Evolutionary conservation across 1,284 basidiomycete genomes (phyloP).

Genomic region (Sutorius eximius): DNA sequence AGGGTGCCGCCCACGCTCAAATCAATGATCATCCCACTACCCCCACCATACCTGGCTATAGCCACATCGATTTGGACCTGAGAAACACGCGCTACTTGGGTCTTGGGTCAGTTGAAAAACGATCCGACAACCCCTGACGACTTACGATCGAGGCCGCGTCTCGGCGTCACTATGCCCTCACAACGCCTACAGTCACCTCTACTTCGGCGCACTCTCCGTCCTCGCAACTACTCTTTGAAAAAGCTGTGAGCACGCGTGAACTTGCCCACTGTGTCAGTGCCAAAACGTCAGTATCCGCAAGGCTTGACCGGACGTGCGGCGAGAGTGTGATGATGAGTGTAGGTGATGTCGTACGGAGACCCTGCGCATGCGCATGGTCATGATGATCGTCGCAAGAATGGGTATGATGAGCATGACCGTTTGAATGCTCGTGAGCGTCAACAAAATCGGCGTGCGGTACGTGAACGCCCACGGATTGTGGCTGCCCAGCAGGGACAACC

Average conservation of each 20-base stretch:
- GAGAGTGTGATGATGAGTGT: slow-evolving; percentile 79
- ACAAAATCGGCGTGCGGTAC: not conserved
- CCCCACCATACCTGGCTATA: not conserved
- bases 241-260: slow-evolving; percentile 54
- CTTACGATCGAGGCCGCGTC: slow-evolving; percentile 9
- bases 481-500: slow-evolving; percentile 52
- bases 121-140: not conserved
- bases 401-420: slow-evolving; percentile 14
- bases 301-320: slow-evolving; percentile 68
- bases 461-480: slow-evolving; percentile 6
- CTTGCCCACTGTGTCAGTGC: slow-evolving; percentile 71
- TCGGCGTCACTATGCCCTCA: slow-evolving; percentile 32
- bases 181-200: slow-evolving; percentile 52
- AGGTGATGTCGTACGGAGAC: slow-evolving; percentile 31
- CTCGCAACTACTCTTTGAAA: slow-evolving; percentile 36
- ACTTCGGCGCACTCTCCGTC: slow-evolving; percentile 33
- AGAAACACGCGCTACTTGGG: not conserved
- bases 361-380: not conserved
- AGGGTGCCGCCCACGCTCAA: slow-evolving; percentile 1
- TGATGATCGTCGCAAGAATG: not conserved
- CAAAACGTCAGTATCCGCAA: slow-evolving; percentile 74
- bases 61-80: not conserved
- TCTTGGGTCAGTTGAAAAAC: not conserved
- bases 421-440: slow-evolving; percentile 5
- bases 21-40: slow-evolving; percentile 2